Evolutionary conservation across 2,329 filamentous ascomycete species (phyloP).

Genomic region (Bisporella sp.): DNA sequence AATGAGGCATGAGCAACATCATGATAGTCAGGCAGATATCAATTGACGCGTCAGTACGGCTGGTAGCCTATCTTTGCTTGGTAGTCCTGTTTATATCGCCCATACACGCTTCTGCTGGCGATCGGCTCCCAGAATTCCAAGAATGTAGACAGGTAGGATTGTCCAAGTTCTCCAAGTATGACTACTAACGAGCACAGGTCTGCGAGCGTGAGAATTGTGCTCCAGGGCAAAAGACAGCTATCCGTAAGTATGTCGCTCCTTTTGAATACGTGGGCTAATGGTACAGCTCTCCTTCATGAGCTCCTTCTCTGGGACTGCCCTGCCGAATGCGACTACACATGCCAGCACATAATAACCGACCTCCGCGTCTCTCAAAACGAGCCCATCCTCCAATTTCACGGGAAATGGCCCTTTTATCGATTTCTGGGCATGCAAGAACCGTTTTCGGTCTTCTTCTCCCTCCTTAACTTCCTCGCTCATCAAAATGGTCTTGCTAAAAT

Average conservation of each 20-base stretch:
- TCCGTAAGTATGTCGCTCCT: slow-evolving; percentile 17
- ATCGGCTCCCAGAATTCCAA: slow-evolving; percentile 79
- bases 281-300: slow-evolving; percentile 70
- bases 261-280: slow-evolving; percentile 14
- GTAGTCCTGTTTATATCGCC: slow-evolving; percentile 28
- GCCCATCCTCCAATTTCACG: slow-evolving; percentile 85
- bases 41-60: no score
- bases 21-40: no score
- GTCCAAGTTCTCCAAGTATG: slow-evolving; percentile 1
- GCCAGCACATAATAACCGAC: slow-evolving; percentile 85
- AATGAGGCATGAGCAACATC: no score
- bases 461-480: slow-evolving; percentile 87
- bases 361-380: slow-evolving; percentile 58
- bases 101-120: slow-evolving; percentile 70
- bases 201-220: slow-evolving; percentile 78
- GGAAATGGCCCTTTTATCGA: slow-evolving; percentile 96
- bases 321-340: slow-evolving; percentile 94
- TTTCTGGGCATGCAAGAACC: slow-evolving; percentile 92
- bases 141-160: slow-evolving; percentile 71
- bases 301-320: slow-evolving; percentile 89
- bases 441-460: slow-evolving; percentile 85
- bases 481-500: slow-evolving; percentile 67
- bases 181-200: slow-evolving; percentile 44
- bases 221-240: slow-evolving; percentile 42
- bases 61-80: no score